Base-by-base conservation (phyloP, 345 rosid genomes). In the Melaleuca alternifolia region DNA sequence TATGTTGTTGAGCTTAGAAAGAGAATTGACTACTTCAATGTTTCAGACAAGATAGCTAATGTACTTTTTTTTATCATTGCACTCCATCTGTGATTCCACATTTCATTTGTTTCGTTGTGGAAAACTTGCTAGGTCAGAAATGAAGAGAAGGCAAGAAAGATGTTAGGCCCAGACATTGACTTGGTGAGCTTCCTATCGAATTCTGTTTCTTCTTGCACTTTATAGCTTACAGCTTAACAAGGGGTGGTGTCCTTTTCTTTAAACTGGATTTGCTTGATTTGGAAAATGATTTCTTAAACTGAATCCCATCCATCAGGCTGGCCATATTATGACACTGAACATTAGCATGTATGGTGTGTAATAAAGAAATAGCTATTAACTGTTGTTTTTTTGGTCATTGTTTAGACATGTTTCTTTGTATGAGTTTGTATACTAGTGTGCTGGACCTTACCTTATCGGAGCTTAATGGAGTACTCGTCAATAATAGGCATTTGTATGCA, bases 131-230 rank as follows among this genome's bases (percentile, higher is more conserved):
- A 97, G 99, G 99, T 92, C 51, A 93, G 99, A 88, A 96, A 94
- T 87, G 97, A 94, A 92, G 99, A 96, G 81, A 97, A 96, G 90
- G 99, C 99, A 1, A 90, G 94, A 87, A 96, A 86, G 88, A 91
- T 96, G 96, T 87, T 97, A 33, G 98, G 98, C 85, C 91, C 95
- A 10, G 95, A 95, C 28, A 87, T 96, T 88, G 96, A 97, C 87
- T 90, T 96, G 98, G 99, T 97, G 88, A 92, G 93, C 59, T 53
- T 50, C 41, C 56, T n/a, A 46, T 53, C 11, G 30, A 18, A 71
- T 37, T 71, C 9, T 37, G 7, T 71, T 71, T 71, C 7, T 33
- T 18, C 79, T 33, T 37, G 24, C 79, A 33, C 7, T 71, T 37
- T 33, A 14, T 82, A 48, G 18, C 48, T 50, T 82, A 53, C 84